phyloP scores from a whole-genome alignment of 192 early-diverging fungal genomes.

The Podila epigama region DNA sequence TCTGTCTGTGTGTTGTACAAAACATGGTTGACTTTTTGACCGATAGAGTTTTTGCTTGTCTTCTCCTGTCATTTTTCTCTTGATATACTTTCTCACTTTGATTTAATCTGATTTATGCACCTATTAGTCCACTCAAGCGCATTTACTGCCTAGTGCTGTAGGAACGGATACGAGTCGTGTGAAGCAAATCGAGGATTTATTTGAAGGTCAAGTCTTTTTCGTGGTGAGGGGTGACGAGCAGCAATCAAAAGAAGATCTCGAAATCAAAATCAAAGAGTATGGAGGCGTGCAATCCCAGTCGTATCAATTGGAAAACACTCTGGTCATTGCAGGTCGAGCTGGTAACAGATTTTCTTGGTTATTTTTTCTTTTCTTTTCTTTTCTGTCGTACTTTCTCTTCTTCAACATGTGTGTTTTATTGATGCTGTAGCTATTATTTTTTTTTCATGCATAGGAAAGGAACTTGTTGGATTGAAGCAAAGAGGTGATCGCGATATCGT shows the following conservation, averaged over 20 bases:
- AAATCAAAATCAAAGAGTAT: constrained; percentile 62
- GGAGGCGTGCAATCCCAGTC: constrained; percentile 73
- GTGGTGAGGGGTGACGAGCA: constrained; percentile 50
- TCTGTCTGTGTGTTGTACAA: neutral
- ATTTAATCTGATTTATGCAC: too few relatives aligned
- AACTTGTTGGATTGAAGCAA: constrained; percentile 62
- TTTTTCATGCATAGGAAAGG: constrained; percentile 51
- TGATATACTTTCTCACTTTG: neutral
- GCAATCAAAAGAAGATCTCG: constrained; percentile 63
- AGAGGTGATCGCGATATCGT: constrained; percentile 65
- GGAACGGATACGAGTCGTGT: constrained; percentile 53
- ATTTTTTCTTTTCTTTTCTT: neutral
- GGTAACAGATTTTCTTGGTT: neutral
- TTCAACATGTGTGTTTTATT: too few relatives aligned
- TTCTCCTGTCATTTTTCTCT: neutral
- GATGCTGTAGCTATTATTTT: constrained; percentile 15
- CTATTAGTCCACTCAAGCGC: constrained; percentile 25
- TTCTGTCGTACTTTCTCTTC: neutral
- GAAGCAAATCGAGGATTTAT: constrained; percentile 57
- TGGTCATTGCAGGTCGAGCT: constrained; percentile 54
- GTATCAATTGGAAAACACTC: constrained; percentile 51
- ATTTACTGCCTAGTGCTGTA: constrained; percentile 18
- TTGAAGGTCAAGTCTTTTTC: constrained; percentile 57
- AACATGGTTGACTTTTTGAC: neutral
- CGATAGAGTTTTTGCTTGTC: neutral